Evolutionary conservation across 805 yeast genomes (phyloP).

Genomic region (Cyberlindnera suaveolens): DNA sequence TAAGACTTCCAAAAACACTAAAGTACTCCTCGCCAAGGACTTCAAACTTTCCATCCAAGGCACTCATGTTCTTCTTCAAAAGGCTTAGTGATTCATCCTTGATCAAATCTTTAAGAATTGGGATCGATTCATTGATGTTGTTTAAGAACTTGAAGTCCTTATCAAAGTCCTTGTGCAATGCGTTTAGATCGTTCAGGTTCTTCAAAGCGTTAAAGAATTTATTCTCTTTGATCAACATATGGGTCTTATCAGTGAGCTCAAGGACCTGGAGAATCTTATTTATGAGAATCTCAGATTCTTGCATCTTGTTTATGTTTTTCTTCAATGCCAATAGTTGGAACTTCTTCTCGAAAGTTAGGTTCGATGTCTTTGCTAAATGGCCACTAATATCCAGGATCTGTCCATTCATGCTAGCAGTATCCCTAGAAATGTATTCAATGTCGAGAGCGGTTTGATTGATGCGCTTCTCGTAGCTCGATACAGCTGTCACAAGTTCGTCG

Average conservation of each 20-base stretch:
- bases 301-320: constrained; percentile 59
- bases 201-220: constrained; percentile 84
- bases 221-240: constrained; percentile 67
- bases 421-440: constrained; percentile 53
- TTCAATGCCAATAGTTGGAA: constrained; percentile 52
- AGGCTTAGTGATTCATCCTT: constrained; percentile 67
- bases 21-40: constrained; percentile 53
- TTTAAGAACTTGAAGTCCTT: constrained; percentile 68
- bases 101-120: constrained; percentile 65
- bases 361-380: constrained; percentile 58
- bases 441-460: constrained; percentile 54
- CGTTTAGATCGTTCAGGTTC: constrained; percentile 67
- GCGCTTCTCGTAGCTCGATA: constrained; percentile 54
- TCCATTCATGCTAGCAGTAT: constrained; percentile 49
- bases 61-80: constrained; percentile 56
- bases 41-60: constrained; percentile 37
- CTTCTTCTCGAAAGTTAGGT: constrained; percentile 56
- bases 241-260: constrained; percentile 80
- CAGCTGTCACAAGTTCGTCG: constrained; percentile 51
- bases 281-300: constrained; percentile 64
- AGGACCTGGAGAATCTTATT: constrained; percentile 72
- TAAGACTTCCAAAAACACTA: constrained; percentile 48
- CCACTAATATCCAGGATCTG: constrained; percentile 51
- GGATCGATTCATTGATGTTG: constrained; percentile 69
- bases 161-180: constrained; percentile 64